Conservation (phyloP, 257 asterid genomes). For the Capsicum rhomboideum region DNA sequence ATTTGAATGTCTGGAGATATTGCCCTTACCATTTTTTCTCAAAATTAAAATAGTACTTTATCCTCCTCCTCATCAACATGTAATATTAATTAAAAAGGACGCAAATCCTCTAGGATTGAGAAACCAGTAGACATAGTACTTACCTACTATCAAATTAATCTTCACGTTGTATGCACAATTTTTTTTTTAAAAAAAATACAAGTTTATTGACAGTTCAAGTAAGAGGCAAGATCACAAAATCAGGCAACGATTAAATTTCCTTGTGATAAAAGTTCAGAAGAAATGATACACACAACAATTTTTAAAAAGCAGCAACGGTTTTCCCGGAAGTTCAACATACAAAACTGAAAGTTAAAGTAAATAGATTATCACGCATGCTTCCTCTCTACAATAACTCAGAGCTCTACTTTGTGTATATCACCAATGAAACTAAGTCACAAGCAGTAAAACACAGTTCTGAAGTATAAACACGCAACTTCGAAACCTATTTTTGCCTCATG, state of each 20-base stretch:
- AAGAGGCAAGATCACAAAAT: background rate
- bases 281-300: background rate
- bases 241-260: background rate
- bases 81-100: background rate
- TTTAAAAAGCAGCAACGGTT: background rate
- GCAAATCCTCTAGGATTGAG: background rate
- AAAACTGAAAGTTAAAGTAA: background rate
- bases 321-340: background rate
- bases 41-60: background rate
- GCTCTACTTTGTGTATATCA: background rate
- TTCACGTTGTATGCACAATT: background rate
- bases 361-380: background rate
- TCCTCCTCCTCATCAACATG: background rate
- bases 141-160: background rate
- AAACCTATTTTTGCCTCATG: background rate
- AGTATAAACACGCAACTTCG: background rate
- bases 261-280: background rate
- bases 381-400: background rate
- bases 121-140: background rate
- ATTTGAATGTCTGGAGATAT: background rate
- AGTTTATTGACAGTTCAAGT: background rate
- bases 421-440: background rate
- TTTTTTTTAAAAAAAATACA: background rate
- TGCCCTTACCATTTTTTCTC: background rate
- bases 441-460: background rate